Evolutionary conservation across 148 eudicot genomes (phyloP), one percentile per base, ranked within the genome.

Genomic region (Selenicereus undatus): DNA sequence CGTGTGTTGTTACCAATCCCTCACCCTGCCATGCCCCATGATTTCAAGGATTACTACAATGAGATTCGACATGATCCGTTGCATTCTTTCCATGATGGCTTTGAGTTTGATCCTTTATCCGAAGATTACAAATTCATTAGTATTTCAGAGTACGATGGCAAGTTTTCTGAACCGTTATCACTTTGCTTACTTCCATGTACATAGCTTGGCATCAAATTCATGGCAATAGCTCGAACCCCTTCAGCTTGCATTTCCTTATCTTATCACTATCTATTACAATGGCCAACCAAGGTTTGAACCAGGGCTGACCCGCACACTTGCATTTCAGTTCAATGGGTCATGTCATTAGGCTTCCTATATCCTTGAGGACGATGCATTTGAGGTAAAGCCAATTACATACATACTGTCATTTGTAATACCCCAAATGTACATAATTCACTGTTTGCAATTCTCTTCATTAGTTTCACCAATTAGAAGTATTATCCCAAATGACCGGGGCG

Each of bases 141-240:
- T 22, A 73, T 35, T n/a, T 20, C 54, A 4, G 17, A 39, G 3
- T 24, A 73, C 36, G 76, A 54, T 48, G 30, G 43, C 12, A 6
- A 11, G 54, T 45, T 42, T 21, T 8, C 0, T 2, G 29, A 2
- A 2, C 8, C 29, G 9, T 4, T 6, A 5, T 73, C 29, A 73
- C 30, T 16, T 32, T n/a, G 22, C 8, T 73, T 42, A 54, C 43
- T 73, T 73, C 54, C 76, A 73, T 73, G 6, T 73, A 5, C 43
- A 73, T 45, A 73, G 76, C 54, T 16, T 73, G 29, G 76, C 54
- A 1, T 11, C 76, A 21, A 73, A 73, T 73, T 8, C 51, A 3
- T 73, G 76, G 76, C 22, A 45, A 45, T 29, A 42, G 30, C 76
- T 73, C 45, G 54, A 42, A 22, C 76, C 76, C 76, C 11, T 21